Evolutionary conservation across 495 filamentous ascomycete genomes (phyloP), one percentile per base, ranked within the genome.

Genomic region (Amphirosellinia nigrospora): DNA sequence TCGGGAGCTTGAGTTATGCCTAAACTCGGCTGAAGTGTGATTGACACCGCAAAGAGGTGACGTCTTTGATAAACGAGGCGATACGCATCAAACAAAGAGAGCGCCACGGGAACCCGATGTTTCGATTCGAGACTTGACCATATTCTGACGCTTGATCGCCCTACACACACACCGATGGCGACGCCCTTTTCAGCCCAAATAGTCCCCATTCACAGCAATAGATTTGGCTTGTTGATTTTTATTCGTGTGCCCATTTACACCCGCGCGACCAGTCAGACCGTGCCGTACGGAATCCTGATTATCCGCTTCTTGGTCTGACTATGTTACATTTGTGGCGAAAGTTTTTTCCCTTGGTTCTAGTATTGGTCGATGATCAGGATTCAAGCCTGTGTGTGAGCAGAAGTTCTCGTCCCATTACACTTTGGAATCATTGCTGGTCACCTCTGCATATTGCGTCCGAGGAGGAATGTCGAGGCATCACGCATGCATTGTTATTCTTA

Each of bases 401-500:
- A 16, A n/a, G 21, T 48, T 64, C 21, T 48, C 11, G 38, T 21
- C 13, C 3, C 52, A 58, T 55, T 41, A 45, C 66, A 63, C n/a
- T n/a, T 62, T 19, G 45, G 41, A 41, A 39, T 45, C 38, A 63
- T 52, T 34, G 30, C 63, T 52, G 28, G 39, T 36, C 32, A 36
- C 41, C 61, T 48, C 39, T 62, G 43, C 61, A 64, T 48, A 26
- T 65, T 11, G 36, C 43, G 32, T 15, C 55, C 21, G 56, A 50
- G 55, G 23, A 45, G 66, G 55, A 63, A 58, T 55, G 21, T 30
- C 16, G n/a, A 45, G 16, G 30, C 30, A 59, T 30, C 30, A 38
- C 2, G 23, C 60, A 46, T 34, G 50, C 26, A 15, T 61, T 48
- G 61, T 63, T 64, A 64, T 70, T 70, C 68, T 70, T 70, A 64